phyloP scores from a whole-genome alignment of 2,329 filamentous ascomycete species.

The Fusarium graminum region DNA sequence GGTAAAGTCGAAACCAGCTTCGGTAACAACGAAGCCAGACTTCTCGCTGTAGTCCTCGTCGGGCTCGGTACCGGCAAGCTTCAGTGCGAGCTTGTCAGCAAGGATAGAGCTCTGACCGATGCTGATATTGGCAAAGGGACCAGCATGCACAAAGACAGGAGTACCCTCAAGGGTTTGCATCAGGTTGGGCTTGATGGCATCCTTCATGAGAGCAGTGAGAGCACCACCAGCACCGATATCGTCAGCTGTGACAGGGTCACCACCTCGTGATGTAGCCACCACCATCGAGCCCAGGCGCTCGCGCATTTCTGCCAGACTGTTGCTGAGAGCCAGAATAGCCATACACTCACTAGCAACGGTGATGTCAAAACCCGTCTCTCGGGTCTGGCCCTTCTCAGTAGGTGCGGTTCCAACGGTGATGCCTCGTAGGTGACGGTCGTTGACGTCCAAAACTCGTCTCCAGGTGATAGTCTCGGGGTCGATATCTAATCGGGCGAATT shows the following conservation, averaged over 20 bases:
- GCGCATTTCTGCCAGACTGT: conserved; percentile 86
- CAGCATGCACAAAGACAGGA: conserved; percentile 96
- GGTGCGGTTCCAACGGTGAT: conserved; percentile 89
- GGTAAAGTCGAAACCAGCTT: conserved; percentile 98
- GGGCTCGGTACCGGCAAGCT: conserved; percentile 92
- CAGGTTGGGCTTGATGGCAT: conserved; percentile 98
- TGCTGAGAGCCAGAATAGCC: conserved; percentile 96
- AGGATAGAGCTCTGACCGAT: conserved; percentile 97
- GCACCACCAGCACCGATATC: conserved; percentile 94
- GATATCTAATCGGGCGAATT: conserved; percentile 95
- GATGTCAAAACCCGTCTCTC: conserved; percentile 96
- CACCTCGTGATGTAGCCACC: conserved; percentile 84
- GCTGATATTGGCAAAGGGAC: conserved; percentile 97
- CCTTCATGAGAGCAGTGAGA: conserved; percentile 93
- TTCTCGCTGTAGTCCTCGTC: conserved; percentile 88
- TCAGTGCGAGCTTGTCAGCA: conserved; percentile 94
- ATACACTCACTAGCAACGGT: conserved; percentile 98
- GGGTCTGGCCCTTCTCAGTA: conserved; percentile 89
- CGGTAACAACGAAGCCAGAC: conserved; percentile 93
- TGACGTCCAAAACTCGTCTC: conserved; percentile 95
- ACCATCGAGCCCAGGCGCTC: conserved; percentile 97
- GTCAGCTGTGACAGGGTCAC: conserved; percentile 95
- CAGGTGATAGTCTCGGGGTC: conserved; percentile 98
- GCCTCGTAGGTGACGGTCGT: conserved; percentile 91
- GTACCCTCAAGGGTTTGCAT: conserved; percentile 99